A percentile compares a stretch with the other conserved stretches of the same genome.
Conservation (phyloP, 139 green algal genomes). For the Monoraphidium neglectum region DNA sequence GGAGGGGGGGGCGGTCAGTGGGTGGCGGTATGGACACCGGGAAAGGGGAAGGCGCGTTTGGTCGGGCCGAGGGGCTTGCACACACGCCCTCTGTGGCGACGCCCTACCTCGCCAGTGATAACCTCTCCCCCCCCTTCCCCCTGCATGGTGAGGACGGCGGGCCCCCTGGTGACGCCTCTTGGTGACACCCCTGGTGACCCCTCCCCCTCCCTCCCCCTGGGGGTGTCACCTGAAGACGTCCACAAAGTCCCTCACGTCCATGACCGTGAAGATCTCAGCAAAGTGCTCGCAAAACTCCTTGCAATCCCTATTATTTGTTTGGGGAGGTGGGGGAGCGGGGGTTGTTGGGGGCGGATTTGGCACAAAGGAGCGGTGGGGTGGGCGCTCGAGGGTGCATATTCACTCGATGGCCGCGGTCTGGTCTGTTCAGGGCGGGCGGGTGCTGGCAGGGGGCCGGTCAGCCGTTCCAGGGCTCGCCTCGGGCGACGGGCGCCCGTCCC, state of each 20-base stretch:
- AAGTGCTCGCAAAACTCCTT: slow-evolving; percentile 77
- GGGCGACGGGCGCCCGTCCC: too few relatives aligned
- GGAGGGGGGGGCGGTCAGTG: too few relatives aligned
- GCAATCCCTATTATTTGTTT: slow-evolving; percentile 10
- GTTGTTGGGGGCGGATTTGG: not conserved
- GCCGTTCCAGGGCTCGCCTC: too few relatives aligned
- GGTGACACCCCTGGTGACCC: not conserved
- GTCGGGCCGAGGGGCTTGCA: too few relatives aligned
- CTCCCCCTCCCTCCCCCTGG: slow-evolving; percentile 47
- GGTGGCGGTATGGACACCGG: too few relatives aligned
- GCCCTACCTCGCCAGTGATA: too few relatives aligned
- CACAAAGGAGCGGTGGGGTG: not conserved
- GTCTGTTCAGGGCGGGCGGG: too few relatives aligned
- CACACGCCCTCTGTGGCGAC: too few relatives aligned
- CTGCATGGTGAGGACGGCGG: not conserved
- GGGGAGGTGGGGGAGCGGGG: not conserved
- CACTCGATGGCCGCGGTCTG: too few relatives aligned
- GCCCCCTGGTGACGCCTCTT: not conserved
- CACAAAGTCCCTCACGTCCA: slow-evolving; percentile 85
- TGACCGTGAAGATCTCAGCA: slow-evolving; percentile 78
- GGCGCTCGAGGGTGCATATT: slow-evolving; percentile 36
- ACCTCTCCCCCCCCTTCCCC: too few relatives aligned
- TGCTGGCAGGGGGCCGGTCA: too few relatives aligned
- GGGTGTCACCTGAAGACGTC: slow-evolving; percentile 81
- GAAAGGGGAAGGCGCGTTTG: too few relatives aligned